A percentile compares a stretch with the other conserved stretches of the same genome.
These are phyloP conservation scores for Saraca asoca DNA, from an alignment of 331 rosid genomes.

Conservation along the genomic window DNA sequence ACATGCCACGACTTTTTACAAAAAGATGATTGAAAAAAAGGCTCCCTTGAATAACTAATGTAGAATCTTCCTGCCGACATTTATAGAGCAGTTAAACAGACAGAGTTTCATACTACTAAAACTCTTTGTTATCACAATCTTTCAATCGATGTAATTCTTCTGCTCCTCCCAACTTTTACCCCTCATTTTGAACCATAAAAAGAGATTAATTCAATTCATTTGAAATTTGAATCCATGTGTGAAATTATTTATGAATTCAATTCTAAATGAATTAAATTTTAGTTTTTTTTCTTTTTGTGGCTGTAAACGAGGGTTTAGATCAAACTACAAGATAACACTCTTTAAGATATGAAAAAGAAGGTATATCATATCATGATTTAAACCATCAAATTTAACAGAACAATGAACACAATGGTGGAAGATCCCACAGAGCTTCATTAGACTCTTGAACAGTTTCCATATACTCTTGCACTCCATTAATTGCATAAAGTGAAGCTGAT, in stretches of 20 bases:
- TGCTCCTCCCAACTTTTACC: constrained; percentile 11
- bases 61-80: constrained; percentile 32
- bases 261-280: no score
- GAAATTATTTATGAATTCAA: no score
- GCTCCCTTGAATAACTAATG: constrained; percentile 21
- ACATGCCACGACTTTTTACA: constrained; percentile 23
- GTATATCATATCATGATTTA: constrained; percentile 1
- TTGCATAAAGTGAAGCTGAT: constrained; percentile 86
- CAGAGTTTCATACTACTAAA: constrained; percentile 26
- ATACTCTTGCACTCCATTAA: constrained; percentile 89
- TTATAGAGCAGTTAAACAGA: constrained; percentile 19
- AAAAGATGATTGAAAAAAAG: constrained; percentile 26
- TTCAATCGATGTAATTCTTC: constrained; percentile 31
- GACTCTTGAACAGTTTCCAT: constrained; percentile 80
- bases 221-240: no score
- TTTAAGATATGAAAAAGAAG: constrained; percentile 21
- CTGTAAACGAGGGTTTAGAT: not conserved
- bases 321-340: not conserved
- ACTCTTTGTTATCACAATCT: constrained; percentile 24
- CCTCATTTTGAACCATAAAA: no score
- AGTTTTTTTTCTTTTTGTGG: no score
- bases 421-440: constrained; percentile 75
- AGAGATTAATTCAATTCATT: no score
- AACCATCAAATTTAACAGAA: constrained; percentile 44
- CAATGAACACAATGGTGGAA: constrained; percentile 74